Conservation (phyloP, 2,329 filamentous ascomycete species). For the Trichoderma aggressivum region DNA sequence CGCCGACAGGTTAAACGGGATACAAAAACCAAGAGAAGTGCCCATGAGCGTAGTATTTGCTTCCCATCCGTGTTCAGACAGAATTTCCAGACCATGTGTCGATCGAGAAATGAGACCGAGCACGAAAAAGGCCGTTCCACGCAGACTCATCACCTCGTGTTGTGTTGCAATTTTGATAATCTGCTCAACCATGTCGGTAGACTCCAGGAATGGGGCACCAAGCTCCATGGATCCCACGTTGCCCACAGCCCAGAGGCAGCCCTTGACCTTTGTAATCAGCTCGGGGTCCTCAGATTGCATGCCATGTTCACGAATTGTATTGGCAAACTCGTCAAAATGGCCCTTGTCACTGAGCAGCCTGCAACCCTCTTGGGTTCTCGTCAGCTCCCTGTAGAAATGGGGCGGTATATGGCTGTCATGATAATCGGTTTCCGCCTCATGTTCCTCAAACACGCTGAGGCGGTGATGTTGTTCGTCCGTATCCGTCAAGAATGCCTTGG, state of each 20-base stretch:
- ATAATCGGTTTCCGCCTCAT: constrained; percentile 52
- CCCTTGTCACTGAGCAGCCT: constrained; percentile 86
- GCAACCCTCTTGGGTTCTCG: constrained; percentile 88
- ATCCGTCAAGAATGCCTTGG: constrained; percentile 73
- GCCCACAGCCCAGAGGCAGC: constrained; percentile 94
- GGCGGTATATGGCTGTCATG: constrained; percentile 77
- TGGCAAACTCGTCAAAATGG: constrained; percentile 90
- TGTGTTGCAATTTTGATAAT: constrained; percentile 86
- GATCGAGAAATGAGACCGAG: constrained; percentile 89
- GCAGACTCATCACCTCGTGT: constrained; percentile 85
- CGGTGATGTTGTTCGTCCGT: constrained; percentile 56
- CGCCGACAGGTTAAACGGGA: constrained; percentile 74
- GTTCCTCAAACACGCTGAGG: constrained; percentile 58
- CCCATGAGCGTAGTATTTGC: constrained; percentile 82
- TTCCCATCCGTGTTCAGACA: constrained; percentile 89
- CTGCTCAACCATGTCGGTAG: constrained; percentile 79
- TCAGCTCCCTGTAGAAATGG: constrained; percentile 95
- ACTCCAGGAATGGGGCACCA: constrained; percentile 89
- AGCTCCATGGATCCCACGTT: constrained; percentile 99
- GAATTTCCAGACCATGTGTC: constrained; percentile 84
- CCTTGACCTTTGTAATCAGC: constrained; percentile 88
- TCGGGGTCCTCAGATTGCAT: constrained; percentile 83
- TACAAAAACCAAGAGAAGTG: constrained; percentile 79
- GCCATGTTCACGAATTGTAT: constrained; percentile 82
- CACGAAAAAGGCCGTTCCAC: constrained; percentile 96